A percentile compares a stretch with the other conserved stretches of the same genome.
phyloP scores from a whole-genome alignment of 2,329 filamentous ascomycete genomes.

The Leptographium procerum region DNA sequence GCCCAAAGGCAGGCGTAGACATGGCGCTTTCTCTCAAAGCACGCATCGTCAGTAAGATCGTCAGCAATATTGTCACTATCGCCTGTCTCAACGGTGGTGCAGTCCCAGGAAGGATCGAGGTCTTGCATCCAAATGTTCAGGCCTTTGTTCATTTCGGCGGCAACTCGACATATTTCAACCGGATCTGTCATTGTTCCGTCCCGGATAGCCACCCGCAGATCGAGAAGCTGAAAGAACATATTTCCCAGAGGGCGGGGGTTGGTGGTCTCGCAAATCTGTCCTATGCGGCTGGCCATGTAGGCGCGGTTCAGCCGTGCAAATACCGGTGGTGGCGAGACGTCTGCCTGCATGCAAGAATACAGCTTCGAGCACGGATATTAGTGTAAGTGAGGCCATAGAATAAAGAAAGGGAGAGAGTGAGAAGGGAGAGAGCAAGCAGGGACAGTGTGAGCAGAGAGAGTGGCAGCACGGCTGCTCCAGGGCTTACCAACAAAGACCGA shows the following conservation, averaged over 20 bases:
- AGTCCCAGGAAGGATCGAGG: not conserved
- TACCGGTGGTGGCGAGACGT: not conserved
- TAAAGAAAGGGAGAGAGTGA: too few relatives aligned
- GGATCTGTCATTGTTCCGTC: not conserved
- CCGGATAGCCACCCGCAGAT: not conserved
- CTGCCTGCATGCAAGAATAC: not conserved
- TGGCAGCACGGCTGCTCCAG: not conserved
- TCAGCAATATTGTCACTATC: not conserved
- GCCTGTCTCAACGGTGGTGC: not conserved
- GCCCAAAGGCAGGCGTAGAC: not conserved
- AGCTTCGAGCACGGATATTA: not conserved
- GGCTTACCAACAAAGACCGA: not conserved
- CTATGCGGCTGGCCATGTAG: not conserved
- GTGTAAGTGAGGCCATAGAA: not conserved
- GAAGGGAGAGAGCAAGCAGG: too few relatives aligned
- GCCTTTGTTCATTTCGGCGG: not conserved
- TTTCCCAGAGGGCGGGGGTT: not conserved
- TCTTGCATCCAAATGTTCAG: not conserved
- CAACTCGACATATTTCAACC: not conserved
- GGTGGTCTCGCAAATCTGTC: not conserved
- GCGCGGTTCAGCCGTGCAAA: not conserved
- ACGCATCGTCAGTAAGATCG: not conserved
- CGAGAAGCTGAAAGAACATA: not conserved
- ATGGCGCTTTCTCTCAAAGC: not conserved
- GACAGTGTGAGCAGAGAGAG: too few relatives aligned